phyloP scores from a whole-genome alignment of 2,329 filamentous ascomycete species.

The Penicillium decumbens region DNA sequence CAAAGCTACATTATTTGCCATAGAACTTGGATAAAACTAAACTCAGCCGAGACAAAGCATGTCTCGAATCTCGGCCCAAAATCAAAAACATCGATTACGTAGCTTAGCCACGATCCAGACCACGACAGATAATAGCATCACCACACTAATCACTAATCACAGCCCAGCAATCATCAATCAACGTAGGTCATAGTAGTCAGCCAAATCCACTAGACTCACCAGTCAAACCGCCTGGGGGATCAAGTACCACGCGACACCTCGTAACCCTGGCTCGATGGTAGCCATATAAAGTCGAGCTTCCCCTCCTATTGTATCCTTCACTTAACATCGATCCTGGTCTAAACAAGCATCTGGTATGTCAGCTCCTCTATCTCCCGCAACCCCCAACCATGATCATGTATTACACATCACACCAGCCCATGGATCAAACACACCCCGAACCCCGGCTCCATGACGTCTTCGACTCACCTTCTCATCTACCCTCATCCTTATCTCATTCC shows the following conservation, averaged over 20 bases:
- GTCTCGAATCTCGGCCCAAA: neutral
- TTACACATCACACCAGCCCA: neutral
- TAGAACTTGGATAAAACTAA: too few species aligned
- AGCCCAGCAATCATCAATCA: neutral
- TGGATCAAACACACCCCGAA: neutral
- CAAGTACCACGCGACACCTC: neutral
- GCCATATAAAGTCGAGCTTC: neutral
- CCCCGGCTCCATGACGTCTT: slow-evolving; percentile 21
- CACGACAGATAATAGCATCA: neutral
- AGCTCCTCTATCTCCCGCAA: neutral
- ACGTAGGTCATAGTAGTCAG: neutral
- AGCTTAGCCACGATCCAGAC: neutral
- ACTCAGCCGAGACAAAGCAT: neutral
- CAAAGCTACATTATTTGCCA: neutral
- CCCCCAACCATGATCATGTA: neutral
- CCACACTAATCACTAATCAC: neutral
- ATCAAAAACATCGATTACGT: neutral
- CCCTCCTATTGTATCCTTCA: too few species aligned
- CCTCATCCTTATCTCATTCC: neutral
- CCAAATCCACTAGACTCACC: neutral
- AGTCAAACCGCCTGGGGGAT: neutral
- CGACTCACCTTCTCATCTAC: slow-evolving; percentile 9
- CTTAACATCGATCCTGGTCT: neutral
- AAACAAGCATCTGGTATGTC: neutral
- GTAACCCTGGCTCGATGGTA: neutral